These are phyloP conservation scores for Microbotryomycetes sp. DNA, from an alignment of 1,284 basidiomycete genomes.

Conservation along the genomic window DNA sequence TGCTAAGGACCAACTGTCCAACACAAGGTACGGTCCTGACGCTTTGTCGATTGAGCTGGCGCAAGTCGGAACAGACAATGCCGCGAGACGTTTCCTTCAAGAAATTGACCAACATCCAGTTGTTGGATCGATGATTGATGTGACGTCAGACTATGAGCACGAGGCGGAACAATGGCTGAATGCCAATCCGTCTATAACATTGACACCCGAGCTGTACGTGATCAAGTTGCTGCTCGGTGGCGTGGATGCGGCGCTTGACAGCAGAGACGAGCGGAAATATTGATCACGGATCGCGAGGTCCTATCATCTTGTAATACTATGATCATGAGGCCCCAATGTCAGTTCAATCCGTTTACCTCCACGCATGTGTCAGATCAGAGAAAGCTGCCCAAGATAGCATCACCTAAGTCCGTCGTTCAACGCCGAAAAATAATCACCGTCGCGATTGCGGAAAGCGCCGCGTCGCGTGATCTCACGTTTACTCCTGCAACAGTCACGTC, in stretches of 20 bases:
- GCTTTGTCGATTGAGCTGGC: neutral
- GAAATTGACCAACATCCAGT: neutral
- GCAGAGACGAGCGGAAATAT: neutral
- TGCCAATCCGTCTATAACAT: neutral
- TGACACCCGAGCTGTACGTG: neutral
- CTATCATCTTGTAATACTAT: neutral
- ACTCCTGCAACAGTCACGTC: too few species aligned
- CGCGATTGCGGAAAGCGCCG: too few species aligned
- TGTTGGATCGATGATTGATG: neutral
- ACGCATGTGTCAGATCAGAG: neutral
- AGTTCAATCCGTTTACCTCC: neutral
- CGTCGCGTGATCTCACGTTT: too few species aligned
- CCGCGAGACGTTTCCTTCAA: neutral
- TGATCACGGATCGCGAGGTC: neutral
- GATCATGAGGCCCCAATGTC: neutral
- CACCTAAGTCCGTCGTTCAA: too few species aligned
- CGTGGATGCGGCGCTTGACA: neutral
- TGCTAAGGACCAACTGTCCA: neutral
- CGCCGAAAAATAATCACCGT: too few species aligned
- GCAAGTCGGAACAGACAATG: neutral
- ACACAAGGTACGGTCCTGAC: neutral
- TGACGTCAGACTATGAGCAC: constrained; percentile 2
- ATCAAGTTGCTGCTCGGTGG: neutral
- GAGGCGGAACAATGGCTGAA: neutral
- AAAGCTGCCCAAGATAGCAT: neutral